Evolutionary conservation across 148 eudicot genomes (phyloP), one percentile per base, ranked within the genome.

Genomic region (Fagopyrum esculentum): DNA sequence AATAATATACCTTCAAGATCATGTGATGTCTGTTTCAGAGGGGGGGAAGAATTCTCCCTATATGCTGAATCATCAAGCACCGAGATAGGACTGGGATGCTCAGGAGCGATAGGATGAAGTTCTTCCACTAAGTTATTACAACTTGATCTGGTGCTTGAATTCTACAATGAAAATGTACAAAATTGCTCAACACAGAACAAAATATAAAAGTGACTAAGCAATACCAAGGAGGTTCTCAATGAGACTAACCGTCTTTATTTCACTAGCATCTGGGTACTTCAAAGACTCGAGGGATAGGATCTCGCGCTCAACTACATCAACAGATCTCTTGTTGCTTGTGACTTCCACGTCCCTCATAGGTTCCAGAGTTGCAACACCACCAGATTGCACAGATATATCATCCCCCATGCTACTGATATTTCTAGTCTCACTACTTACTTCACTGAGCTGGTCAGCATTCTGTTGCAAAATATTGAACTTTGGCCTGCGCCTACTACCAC

Each of bases 71-170:
- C 80, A 81, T 93, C 97, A 4, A 93, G 92, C 80, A 93, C 97
- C 48, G 98, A 91, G 44, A 93, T 84, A 73, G 98, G 98, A 80
- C 97, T 93, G 19, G 94, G 90, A 61, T 89, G 88, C 77, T 88
- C 97, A 72, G 78, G 84, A 79, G 81, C 85, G 68, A 76, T 78
- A 52, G 60, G 52, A 76, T 76, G 77, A 77, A 63, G 71, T 77
- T 82, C 86, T 12, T 73, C 81, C 35, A 47, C 74, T 44, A 69
- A 52, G 54, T 80, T 82, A 79, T 87, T 85, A 70, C 82, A 87
- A 75, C 78, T 77, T 78, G 84, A 69, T 72, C 80, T 84, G 79
- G 76, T 46, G 59, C 71, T 78, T 49, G 77, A 74, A 70, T 74
- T 87, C 98, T 93, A 82, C 73, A 75, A 10, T 73, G 71, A 19